Base-by-base conservation (phyloP, 1,139 yeast genomes). In the Taphrina populina region DNA sequence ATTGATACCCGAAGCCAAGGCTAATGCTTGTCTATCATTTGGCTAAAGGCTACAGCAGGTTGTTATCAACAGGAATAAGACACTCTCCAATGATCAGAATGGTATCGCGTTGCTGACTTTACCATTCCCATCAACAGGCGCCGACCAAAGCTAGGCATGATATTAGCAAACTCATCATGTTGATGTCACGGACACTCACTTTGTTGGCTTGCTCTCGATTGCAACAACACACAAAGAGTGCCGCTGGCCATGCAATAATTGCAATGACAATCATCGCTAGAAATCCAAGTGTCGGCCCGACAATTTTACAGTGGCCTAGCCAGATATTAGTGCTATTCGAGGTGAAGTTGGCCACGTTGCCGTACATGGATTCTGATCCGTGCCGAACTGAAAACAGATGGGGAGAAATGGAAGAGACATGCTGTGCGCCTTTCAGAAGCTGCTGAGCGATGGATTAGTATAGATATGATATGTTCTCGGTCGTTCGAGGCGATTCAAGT, bases 221-320 rank as follows among this genome's bases (percentile, higher is more conserved):
- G 23, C 56, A 52, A 27, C 56, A 52, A 19, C 49, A 35, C 23
- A 43, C 39, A 21, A 49, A 21, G 19, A 49, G 39, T 6, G 46
- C 57, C 11, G 45, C 32, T n/a, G 58, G 58, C 58, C 58, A 54
- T 15, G 49, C 46, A 10, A 54, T 34, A n/a, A 54, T 40, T 7
- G 58, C 58, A 11, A 45, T 35, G 21, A 37, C 46, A 21, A 54
- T 40, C 46, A 40, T 39, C 4, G 34, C 49, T 10, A 54, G 23
- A n/a, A 54, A 54, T 6, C 58, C 58, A 10, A 54, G 43, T 8
- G 58, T 54, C n/a, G 58, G 58, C 5, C 54, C 58, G 27, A 54
- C 40, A 23, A 54, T 54, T 17, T 45, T 52, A 34, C 56, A 52
- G 19, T 43, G 47, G 21, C 52, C 43, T 35, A n/a, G 3, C 4